Evolutionary conservation across 257 asterid species (phyloP), one percentile per base, ranked within the genome.

Genomic region (Buddleja alternifolia): DNA sequence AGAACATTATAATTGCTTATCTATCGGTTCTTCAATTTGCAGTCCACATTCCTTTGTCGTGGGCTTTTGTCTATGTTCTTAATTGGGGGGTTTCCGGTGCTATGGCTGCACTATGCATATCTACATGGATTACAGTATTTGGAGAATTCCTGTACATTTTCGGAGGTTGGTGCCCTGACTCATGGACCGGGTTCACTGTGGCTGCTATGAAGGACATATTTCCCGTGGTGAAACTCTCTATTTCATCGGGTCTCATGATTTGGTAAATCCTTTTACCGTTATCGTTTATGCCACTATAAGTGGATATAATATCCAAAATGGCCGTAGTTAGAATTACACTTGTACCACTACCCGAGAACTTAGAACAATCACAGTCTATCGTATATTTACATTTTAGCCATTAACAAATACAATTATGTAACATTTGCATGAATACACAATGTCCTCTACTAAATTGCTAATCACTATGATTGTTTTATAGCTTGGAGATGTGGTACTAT

Each of bases 161-260:
- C 9, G 88, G 93, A 45, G 94, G 94, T 39, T 82, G 94, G 87
- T 87, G 94, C 66, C 90, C 88, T 41, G 41, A 72, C 2, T 80
- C 94, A 8, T 87, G 94, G 94, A 76, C 60, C 2, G 94, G 90
- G 12, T 84, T 80, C 60, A 74, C 85, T 0, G 9, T 45, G 4
- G 87, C 82, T 16, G 85, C 88, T 10, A 73, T 87, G n/a, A 78
- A 78, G 78, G 88, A 84, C 73, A 60, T 84, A 48, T 66, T 79
- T 54, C 90, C 94, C 6, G 90, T 84, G 0, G 76, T 87, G 57
- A 87, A 84, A 79, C 86, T 87, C 52, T 87, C 90, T 0, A 39
- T 87, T 71, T 78, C 88, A 6, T 87, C 90, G 1, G 89, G 94
- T 1, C 50, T 84, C 9, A 87, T 87, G 94, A 78, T 82, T 58